These are phyloP conservation scores for Russula sp. DNA, from an alignment of 768 basidiomycete genomes.

Conservation along the genomic window DNA sequence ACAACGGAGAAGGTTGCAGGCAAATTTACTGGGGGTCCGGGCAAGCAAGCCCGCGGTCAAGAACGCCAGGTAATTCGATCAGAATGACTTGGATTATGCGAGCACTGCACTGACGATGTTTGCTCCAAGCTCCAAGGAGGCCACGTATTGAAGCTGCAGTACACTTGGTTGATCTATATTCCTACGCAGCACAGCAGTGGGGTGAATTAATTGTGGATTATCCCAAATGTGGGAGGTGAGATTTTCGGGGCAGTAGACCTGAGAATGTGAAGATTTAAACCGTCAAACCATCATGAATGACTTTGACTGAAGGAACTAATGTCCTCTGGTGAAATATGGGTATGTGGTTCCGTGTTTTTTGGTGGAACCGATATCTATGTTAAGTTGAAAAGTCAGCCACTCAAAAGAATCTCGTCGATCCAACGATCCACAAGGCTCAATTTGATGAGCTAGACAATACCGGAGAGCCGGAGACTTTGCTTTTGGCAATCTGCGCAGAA, in stretches of 20 bases:
- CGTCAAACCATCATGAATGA: background rate
- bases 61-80: constrained; percentile 21
- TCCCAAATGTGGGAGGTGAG: constrained; percentile 18
- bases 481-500: constrained; percentile 15
- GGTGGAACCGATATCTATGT: constrained; percentile 13
- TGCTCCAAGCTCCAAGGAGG: too few species aligned
- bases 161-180: background rate
- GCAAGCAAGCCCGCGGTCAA: too few species aligned
- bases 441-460: constrained; percentile 6
- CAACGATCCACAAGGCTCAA: constrained; percentile 6
- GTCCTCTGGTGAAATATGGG: background rate
- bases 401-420: background rate
- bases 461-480: constrained; percentile 4
- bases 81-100: background rate
- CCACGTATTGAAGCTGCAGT: background rate
- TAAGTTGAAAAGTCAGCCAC: constrained; percentile 2
- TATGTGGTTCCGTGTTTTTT: background rate
- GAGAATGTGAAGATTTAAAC: constrained; percentile 5
- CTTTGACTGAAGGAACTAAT: background rate
- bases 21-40: constrained; percentile 7
- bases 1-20: constrained; percentile 15
- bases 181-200: constrained; percentile 15
- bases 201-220: constrained; percentile 9
- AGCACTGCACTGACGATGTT: too few species aligned
- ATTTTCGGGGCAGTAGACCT: constrained; percentile 12